phyloP scores from a whole-genome alignment of 192 early-diverging fungal genomes.

The Backusella tarrabulga region DNA sequence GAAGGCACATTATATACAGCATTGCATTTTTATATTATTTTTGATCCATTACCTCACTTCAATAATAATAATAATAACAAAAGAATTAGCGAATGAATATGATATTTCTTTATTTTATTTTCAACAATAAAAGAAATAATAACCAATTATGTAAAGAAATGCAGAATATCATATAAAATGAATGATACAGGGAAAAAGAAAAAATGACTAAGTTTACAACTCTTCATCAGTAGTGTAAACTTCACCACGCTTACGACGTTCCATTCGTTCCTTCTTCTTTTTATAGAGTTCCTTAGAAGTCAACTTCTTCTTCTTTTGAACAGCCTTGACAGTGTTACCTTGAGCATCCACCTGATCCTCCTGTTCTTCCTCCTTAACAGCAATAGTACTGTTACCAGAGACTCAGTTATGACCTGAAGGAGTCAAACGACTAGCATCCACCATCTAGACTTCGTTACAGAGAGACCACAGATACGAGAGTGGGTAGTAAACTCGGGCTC shows the following conservation, averaged over 20 bases:
- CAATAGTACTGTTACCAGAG: constrained; percentile 47
- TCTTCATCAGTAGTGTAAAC: constrained; percentile 24
- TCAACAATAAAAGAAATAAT: not conserved
- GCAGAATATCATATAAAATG: not conserved
- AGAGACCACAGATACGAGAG: constrained; percentile 63
- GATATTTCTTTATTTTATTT: not conserved
- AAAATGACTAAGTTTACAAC: not conserved
- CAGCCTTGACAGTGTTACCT: constrained; percentile 73
- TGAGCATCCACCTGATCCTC: constrained; percentile 62
- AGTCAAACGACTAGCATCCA: constrained; percentile 58
- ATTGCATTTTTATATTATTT: no score
- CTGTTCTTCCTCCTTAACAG: constrained; percentile 45
- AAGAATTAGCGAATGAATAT: not conserved
- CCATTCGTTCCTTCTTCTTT: constrained; percentile 59
- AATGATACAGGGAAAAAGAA: not conserved
- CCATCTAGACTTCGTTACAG: constrained; percentile 71
- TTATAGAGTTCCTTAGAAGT: constrained; percentile 51
- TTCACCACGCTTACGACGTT: constrained; percentile 57
- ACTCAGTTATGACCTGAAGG: constrained; percentile 55
- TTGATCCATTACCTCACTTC: not conserved
- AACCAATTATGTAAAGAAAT: not conserved
- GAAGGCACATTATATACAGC: no score
- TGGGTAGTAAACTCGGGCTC: constrained; percentile 72
- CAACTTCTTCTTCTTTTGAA: constrained; percentile 61
- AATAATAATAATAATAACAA: not conserved